These are phyloP conservation scores for Talaromyces pinophilus DNA, from an alignment of 2,329 filamentous ascomycete genomes.

Conservation along the genomic window DNA sequence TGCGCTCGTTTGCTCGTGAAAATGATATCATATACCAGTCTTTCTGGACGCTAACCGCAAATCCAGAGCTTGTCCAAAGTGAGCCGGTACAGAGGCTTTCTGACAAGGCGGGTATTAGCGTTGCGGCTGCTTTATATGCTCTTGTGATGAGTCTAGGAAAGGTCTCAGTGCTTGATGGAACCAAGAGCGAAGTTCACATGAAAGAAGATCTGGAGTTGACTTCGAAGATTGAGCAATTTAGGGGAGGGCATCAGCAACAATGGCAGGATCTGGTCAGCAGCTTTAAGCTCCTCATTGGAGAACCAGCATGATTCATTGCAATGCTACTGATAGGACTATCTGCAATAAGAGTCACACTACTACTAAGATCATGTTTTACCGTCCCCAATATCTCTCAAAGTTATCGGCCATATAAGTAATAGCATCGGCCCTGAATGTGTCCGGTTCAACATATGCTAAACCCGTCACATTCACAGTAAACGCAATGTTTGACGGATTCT, in stretches of 20 bases:
- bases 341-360: neutral
- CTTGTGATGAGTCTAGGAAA: conserved; percentile 57
- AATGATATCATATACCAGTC: conserved; percentile 58
- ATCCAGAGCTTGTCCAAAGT: conserved; percentile 53
- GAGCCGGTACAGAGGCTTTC: conserved; percentile 55
- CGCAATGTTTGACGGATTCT: conserved; percentile 15
- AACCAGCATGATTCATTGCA: conserved; percentile 24
- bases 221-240: conserved; percentile 44
- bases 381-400: conserved; percentile 8
- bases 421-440: conserved; percentile 12
- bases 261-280: conserved; percentile 54
- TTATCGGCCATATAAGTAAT: conserved; percentile 21
- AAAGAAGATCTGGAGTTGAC: conserved; percentile 53
- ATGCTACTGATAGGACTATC: neutral
- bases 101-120: conserved; percentile 42
- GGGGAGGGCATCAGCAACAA: conserved; percentile 46
- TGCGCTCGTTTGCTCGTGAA: conserved; percentile 60
- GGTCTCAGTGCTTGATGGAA: conserved; percentile 58
- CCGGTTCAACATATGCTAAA: conserved; percentile 13
- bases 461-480: conserved; percentile 18
- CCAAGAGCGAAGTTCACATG: conserved; percentile 56
- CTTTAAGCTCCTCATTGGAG: conserved; percentile 51
- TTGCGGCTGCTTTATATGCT: conserved; percentile 56
- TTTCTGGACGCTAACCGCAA: conserved; percentile 64
- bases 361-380: neutral